Conservation (phyloP, 768 basidiomycete species). For the Kondoa malvinella region DNA sequence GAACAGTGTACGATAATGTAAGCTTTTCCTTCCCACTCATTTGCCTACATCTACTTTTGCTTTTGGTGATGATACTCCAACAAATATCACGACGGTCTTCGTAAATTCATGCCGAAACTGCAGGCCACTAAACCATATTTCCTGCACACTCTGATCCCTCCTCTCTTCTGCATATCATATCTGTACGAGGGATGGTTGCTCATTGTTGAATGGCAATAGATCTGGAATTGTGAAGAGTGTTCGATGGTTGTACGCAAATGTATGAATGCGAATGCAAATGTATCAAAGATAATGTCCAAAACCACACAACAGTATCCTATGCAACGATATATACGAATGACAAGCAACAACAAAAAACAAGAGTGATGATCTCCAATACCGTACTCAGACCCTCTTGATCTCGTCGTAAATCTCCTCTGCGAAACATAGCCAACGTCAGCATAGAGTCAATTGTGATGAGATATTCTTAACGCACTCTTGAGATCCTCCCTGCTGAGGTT, state of each 20-base stretch:
- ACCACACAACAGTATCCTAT: not conserved
- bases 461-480: slow-evolving; percentile 11
- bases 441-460: not conserved
- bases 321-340: not conserved
- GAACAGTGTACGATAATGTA: not conserved
- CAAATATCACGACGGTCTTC: slow-evolving; percentile 10
- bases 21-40: not conserved
- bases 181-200: not conserved
- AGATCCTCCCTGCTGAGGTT: slow-evolving; percentile 38
- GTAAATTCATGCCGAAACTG: slow-evolving; percentile 3
- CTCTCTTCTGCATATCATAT: not conserved
- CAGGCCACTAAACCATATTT: slow-evolving; percentile 4
- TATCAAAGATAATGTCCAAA: not conserved
- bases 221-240: not conserved
- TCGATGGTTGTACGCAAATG: not conserved
- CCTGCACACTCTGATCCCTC: slow-evolving; percentile 1
- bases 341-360: not conserved
- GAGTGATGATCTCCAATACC: not conserved
- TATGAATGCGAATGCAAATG: not conserved
- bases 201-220: not conserved
- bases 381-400: slow-evolving; percentile 15
- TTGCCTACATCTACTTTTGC: not conserved
- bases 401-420: slow-evolving; percentile 27
- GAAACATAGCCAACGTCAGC: not conserved
- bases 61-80: slow-evolving; percentile 1